Evolutionary conservation across 1,284 basidiomycete species (phyloP).

Genomic region (Tilletia horrida): DNA sequence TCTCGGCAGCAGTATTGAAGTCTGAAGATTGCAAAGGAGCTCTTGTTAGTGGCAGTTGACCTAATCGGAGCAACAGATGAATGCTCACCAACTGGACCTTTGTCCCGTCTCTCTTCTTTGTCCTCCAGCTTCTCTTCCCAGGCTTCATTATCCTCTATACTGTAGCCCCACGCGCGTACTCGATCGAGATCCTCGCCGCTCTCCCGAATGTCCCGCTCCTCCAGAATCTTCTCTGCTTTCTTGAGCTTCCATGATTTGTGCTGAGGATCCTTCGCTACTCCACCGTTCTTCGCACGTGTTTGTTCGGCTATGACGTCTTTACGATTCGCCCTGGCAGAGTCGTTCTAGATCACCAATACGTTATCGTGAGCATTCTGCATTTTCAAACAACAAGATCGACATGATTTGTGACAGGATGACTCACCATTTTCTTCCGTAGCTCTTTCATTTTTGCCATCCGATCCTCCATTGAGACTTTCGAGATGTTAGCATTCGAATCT

Average conservation of each 20-base stretch:
- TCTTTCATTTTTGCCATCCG: constrained; percentile 72
- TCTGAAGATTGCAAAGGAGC: constrained; percentile 61
- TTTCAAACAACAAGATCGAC: no score
- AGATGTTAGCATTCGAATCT: no score
- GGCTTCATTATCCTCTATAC: constrained; percentile 85
- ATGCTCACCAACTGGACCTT: constrained; percentile 70
- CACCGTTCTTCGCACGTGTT: constrained; percentile 17
- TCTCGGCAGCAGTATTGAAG: constrained; percentile 79
- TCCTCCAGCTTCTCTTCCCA: constrained; percentile 84
- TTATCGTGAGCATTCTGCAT: neutral
- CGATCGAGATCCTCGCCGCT: constrained; percentile 70
- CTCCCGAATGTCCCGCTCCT: constrained; percentile 82
- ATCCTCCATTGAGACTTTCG: constrained; percentile 65
- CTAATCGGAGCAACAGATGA: neutral
- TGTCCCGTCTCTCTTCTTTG: constrained; percentile 72
- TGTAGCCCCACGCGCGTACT: constrained; percentile 87
- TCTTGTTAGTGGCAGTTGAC: neutral
- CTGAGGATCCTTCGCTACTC: neutral
- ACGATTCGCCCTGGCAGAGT: constrained; percentile 44
- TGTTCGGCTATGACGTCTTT: constrained; percentile 28
- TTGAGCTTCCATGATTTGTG: constrained; percentile 36
- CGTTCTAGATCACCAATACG: constrained; percentile 17
- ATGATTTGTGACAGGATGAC: constrained; percentile 48
- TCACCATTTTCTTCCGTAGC: constrained; percentile 72
- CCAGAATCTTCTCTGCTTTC: constrained; percentile 77